phyloP scores from a whole-genome alignment of 176 grass and related monocot species.

The Paspalum notatum region DNA sequence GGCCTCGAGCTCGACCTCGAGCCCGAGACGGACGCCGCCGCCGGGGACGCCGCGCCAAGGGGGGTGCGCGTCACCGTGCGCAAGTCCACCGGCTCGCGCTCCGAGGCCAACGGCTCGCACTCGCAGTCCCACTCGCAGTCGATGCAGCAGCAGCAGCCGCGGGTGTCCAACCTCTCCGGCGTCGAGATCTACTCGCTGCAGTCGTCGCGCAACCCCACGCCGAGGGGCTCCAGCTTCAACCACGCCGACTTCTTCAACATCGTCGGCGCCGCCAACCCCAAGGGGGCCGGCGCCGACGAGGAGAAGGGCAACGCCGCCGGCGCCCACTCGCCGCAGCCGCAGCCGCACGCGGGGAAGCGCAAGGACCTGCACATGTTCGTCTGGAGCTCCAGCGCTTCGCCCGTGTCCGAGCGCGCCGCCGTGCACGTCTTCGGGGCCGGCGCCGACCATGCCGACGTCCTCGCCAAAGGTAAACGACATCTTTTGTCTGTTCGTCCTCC shows the following conservation, averaged over 20 bases:
- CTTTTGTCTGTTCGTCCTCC: neutral
- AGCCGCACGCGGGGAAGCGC: slow-evolving; percentile 48
- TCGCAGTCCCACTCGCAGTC: slow-evolving; percentile 46
- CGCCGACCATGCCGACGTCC: slow-evolving; percentile 61
- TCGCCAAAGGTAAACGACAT: slow-evolving; percentile 66
- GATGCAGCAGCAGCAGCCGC: slow-evolving; percentile 59
- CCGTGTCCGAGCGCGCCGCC: slow-evolving; percentile 69
- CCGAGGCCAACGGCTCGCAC: slow-evolving; percentile 59
- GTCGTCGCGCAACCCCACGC: slow-evolving; percentile 91
- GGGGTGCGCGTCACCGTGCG: slow-evolving; percentile 70
- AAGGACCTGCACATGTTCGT: slow-evolving; percentile 99
- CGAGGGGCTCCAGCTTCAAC: slow-evolving; percentile 83
- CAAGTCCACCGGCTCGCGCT: slow-evolving; percentile 80
- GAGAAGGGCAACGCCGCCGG: slow-evolving; percentile 52
- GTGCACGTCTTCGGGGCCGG: slow-evolving; percentile 53
- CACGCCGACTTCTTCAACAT: slow-evolving; percentile 93
- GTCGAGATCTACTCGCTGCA: slow-evolving; percentile 92
- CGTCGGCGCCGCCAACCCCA: slow-evolving; percentile 39
- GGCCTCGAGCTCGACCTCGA: slow-evolving; percentile 63
- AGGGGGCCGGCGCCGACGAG: slow-evolving; percentile 49
- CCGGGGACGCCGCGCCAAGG: slow-evolving; percentile 52
- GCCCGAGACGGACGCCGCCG: slow-evolving; percentile 47
- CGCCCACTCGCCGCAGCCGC: slow-evolving; percentile 49
- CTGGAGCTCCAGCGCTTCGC: slow-evolving; percentile 98
- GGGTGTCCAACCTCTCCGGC: slow-evolving; percentile 81